Percentiles rank a stretch among this genome's conserved stretches.
phyloP scores from a whole-genome alignment of 352 stramenopile genomes.

The Phytophthora ohioensis region DNA sequence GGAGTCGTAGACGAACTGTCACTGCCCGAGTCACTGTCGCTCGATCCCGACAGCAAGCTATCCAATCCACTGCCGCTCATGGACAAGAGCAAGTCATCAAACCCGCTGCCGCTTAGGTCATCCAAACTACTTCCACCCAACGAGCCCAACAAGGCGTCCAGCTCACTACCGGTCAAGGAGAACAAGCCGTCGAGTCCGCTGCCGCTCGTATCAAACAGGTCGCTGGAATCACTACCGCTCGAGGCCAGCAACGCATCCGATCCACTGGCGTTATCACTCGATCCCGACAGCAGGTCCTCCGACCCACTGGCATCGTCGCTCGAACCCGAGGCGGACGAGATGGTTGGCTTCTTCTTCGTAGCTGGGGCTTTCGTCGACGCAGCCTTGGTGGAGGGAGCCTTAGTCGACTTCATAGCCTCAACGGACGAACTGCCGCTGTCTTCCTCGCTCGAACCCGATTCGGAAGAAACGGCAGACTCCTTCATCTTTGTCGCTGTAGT shows the following conservation, averaged over 20 bases:
- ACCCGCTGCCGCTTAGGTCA: too few relatives aligned
- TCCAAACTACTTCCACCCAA: too few relatives aligned
- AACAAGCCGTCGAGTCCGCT: too few relatives aligned
- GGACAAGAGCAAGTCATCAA: neutral
- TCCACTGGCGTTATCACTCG: neutral
- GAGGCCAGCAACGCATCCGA: neutral
- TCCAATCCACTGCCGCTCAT: constrained; percentile 3
- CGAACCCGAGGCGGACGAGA: neutral
- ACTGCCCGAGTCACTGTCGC: too few relatives aligned
- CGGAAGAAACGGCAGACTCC: too few relatives aligned
- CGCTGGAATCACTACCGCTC: neutral
- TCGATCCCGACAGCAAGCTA: too few relatives aligned
- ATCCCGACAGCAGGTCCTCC: neutral
- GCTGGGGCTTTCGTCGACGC: neutral
- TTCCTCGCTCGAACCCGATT: too few relatives aligned
- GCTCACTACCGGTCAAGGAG: too few relatives aligned
- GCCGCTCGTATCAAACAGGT: neutral
- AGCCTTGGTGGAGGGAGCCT: neutral
- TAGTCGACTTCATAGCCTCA: neutral
- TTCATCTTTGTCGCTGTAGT: neutral
- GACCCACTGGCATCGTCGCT: neutral
- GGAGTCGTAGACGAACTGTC: too few relatives aligned
- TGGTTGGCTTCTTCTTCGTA: neutral
- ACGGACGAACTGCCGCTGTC: neutral
- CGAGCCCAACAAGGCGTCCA: too few relatives aligned